Conservation (phyloP, 805 yeast genomes). For the Yarrowia yakushimensis region DNA sequence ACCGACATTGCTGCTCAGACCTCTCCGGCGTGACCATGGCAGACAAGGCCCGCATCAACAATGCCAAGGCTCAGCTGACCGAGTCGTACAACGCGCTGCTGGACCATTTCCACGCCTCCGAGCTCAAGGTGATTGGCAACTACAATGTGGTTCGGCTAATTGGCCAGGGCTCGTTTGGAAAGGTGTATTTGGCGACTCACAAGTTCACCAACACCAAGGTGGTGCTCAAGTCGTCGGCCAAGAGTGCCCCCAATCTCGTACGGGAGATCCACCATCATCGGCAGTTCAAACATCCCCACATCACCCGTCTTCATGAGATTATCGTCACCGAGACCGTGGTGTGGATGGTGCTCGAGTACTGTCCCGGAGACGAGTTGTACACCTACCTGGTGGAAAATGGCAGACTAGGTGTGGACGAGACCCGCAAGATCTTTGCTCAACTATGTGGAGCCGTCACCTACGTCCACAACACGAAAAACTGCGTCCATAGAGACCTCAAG, state of each 20-base stretch:
- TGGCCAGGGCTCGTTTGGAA: constrained; percentile 89
- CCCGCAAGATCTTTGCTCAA: constrained; percentile 35
- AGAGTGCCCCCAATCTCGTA: constrained; percentile 78
- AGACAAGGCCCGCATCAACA: constrained; percentile 39
- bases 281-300: constrained; percentile 77
- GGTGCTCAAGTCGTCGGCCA: constrained; percentile 76
- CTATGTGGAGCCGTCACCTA: constrained; percentile 61
- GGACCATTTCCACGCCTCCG: constrained; percentile 44
- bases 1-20: not conserved
- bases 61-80: constrained; percentile 51
- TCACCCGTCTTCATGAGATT: constrained; percentile 80
- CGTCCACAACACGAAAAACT: constrained; percentile 63
- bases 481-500: constrained; percentile 77
- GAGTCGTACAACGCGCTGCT: constrained; percentile 62
- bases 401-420: constrained; percentile 30
- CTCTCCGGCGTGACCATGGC: not conserved
- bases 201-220: constrained; percentile 68
- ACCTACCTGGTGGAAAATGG: constrained; percentile 36
- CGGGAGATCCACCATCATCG: constrained; percentile 86
- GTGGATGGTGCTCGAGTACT: constrained; percentile 88
- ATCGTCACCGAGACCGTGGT: constrained; percentile 73
- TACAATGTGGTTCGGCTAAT: constrained; percentile 68
- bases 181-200: constrained; percentile 82
- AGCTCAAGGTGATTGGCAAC: constrained; percentile 70
- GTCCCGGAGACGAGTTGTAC: constrained; percentile 52